These are phyloP conservation scores for Ophiostoma piceae DNA, from an alignment of 2,329 filamentous ascomycete species.

Conservation along the genomic window DNA sequence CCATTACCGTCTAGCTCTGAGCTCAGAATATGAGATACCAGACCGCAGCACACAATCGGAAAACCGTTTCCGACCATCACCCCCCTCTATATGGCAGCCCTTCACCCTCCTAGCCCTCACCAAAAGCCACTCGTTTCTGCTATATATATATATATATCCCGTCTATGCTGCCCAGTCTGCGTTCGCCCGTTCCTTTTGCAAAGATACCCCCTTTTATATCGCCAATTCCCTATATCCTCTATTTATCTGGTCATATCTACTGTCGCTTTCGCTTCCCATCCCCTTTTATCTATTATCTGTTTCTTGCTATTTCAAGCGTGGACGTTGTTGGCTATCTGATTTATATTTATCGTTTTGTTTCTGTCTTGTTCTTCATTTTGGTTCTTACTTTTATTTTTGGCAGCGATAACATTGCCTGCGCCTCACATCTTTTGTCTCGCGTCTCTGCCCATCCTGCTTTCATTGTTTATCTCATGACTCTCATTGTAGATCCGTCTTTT, in stretches of 20 bases:
- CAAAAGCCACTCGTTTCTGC: conserved; percentile 5
- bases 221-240: neutral
- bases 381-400: neutral
- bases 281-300: neutral
- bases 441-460: neutral
- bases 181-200: neutral
- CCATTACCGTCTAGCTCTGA: conserved; percentile 48
- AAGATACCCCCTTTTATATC: conserved; percentile 11
- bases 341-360: neutral
- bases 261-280: neutral
- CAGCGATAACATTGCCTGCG: neutral
- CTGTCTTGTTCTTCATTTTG: neutral
- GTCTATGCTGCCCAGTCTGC: neutral
- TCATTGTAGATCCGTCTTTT: neutral
- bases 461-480: neutral
- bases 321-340: conserved; percentile 7
- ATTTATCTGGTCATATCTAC: neutral
- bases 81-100: neutral
- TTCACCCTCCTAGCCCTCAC: neutral
- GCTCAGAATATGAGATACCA: neutral
- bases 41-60: neutral
- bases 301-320: neutral
- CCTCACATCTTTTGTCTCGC: neutral
- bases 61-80: neutral
- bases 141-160: neutral